phyloP scores from a whole-genome alignment of 2,329 filamentous ascomycete genomes.

The Seiridium unicorne region DNA sequence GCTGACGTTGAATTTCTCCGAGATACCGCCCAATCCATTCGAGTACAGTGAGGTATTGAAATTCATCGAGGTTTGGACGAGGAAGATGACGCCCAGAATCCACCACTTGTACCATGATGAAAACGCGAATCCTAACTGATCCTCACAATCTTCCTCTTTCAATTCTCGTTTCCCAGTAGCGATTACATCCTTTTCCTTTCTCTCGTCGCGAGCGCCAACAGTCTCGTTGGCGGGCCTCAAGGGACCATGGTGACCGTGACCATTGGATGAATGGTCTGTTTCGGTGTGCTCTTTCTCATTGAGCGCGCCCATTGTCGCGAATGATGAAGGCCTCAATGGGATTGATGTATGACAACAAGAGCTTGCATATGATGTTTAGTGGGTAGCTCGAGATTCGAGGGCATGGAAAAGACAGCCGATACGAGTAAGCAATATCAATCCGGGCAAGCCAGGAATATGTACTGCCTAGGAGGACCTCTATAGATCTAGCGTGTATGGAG shows the following conservation, averaged over 20 bases:
- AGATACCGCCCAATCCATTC: constrained; percentile 65
- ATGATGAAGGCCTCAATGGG: background rate
- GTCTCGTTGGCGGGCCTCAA: constrained; percentile 7
- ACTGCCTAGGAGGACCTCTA: background rate
- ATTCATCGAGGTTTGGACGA: constrained; percentile 76
- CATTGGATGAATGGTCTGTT: background rate
- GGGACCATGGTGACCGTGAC: background rate
- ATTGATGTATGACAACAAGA: background rate
- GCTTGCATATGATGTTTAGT: background rate
- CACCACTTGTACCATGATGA: constrained; percentile 66
- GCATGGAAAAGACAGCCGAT: background rate
- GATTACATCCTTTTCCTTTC: constrained; percentile 1
- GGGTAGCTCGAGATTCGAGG: background rate
- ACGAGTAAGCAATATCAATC: background rate
- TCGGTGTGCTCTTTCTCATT: background rate
- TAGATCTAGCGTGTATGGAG: background rate
- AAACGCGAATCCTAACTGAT: constrained; percentile 63
- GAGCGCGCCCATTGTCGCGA: background rate
- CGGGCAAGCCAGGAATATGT: background rate
- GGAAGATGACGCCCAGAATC: constrained; percentile 70
- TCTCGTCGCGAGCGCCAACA: constrained; percentile 3
- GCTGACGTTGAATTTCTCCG: constrained; percentile 66
- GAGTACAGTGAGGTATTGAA: constrained; percentile 76
- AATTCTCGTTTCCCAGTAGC: constrained; percentile 23
- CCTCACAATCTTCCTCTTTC: constrained; percentile 54